Evolutionary conservation across 139 green algal genomes (phyloP), one percentile per base, ranked within the genome.

Genomic region (Yamagishiella unicocca): DNA sequence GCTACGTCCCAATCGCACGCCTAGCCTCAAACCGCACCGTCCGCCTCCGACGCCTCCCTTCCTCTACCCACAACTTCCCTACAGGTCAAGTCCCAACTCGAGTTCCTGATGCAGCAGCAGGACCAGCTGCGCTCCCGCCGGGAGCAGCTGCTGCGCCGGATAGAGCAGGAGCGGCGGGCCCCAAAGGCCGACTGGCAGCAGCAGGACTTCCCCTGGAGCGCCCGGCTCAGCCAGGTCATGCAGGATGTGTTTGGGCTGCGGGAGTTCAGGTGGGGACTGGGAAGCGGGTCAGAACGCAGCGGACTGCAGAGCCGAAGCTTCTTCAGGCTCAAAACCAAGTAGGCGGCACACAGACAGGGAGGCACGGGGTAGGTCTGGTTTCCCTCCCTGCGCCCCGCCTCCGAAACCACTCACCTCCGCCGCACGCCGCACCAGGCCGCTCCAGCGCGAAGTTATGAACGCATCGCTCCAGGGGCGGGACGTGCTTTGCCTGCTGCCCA

Each of bases 361-460:
- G n/a, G n/a, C n/a, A n/a, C n/a, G n/a, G n/a, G n/a, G n/a, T n/a
- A n/a, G n/a, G n/a, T n/a, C n/a, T n/a, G n/a, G n/a, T n/a, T n/a
- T n/a, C n/a, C n/a, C n/a, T n/a, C n/a, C n/a, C n/a, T n/a, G n/a
- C n/a, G n/a, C n/a, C n/a, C n/a, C n/a, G n/a, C n/a, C n/a, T n/a
- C n/a, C n/a, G n/a, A n/a, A n/a, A n/a, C n/a, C n/a, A n/a, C n/a
- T n/a, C n/a, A n/a, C n/a, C n/a, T n/a, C n/a, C n/a, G n/a, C n/a
- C n/a, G n/a, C n/a, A n/a, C n/a, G n/a, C n/a, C n/a, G 50, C 29
- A n/a, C 55, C 90, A 95, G 93, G 90, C 93, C 93, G 7, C 73
- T 95, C 67, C 95, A 97, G 89, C 87, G 82, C 2, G 93, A 96
- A 87, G 91, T 97, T 8, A 96, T 97, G 71, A 97, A 97, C 77